These are phyloP conservation scores for Coemansia sp. DNA, from an alignment of 192 early-diverging fungal species.

Conservation along the genomic window DNA sequence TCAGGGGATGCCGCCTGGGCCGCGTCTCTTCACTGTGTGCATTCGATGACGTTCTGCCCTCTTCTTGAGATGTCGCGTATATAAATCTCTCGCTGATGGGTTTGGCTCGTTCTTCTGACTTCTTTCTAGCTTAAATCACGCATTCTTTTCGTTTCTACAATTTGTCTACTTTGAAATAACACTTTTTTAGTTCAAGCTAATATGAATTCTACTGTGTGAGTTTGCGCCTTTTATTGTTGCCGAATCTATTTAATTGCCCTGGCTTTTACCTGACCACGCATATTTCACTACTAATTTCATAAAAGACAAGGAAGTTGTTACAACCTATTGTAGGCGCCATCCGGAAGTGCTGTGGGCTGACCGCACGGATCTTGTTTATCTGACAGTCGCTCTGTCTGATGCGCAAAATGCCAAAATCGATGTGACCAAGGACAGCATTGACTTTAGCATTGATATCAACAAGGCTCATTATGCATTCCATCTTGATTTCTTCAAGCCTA, in stretches of 20 bases:
- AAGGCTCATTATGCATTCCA: constrained; percentile 69
- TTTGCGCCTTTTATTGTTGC: background rate
- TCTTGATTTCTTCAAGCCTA: constrained; percentile 69
- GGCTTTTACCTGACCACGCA: too few relatives aligned
- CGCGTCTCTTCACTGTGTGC: too few relatives aligned
- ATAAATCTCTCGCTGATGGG: background rate
- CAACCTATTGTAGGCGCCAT: constrained; percentile 31
- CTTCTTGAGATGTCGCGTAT: background rate
- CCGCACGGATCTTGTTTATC: constrained; percentile 71
- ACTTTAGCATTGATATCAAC: constrained; percentile 64
- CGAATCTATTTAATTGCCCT: background rate
- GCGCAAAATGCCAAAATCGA: constrained; percentile 52
- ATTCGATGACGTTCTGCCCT: background rate
- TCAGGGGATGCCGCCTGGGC: constrained; percentile 6
- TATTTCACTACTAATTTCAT: background rate
- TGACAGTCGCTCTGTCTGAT: constrained; percentile 81
- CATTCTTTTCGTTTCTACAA: background rate
- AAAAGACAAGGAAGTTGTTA: constrained; percentile 1
- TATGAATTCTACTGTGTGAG: background rate
- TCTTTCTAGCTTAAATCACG: background rate
- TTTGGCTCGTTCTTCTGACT: background rate
- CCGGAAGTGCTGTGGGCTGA: constrained; percentile 91
- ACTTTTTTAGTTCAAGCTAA: background rate
- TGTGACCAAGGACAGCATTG: constrained; percentile 24
- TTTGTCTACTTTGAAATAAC: background rate